Base-by-base conservation (phyloP, 2,329 filamentous ascomycete genomes). In the Byssochlamys sp. region DNA sequence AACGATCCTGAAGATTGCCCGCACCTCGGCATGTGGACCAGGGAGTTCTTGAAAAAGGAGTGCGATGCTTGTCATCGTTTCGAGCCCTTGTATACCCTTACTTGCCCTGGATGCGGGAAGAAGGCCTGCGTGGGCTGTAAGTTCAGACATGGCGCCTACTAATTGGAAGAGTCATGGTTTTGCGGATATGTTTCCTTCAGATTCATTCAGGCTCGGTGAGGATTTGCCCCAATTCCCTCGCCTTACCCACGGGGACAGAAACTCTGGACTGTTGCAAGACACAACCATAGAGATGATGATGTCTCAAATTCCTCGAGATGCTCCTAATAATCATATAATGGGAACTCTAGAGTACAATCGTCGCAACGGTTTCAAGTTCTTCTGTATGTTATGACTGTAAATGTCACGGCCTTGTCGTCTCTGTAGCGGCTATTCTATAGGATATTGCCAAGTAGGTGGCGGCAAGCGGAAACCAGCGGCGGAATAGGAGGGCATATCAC, bases 181-280 rank as follows among this genome's bases (percentile, higher is more conserved):
- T 25, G 2, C 7, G n/a, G 6, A n/a, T 7, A 51, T 28, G 49
- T 12, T 24, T 27, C 24, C 24, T 25, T 27, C n/a, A 19, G 35
- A 84, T 79, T 1, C n/a, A 76, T 80, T 78, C 78, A 81, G 86
- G 4, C 88, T 88, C 0, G 90, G 90, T 0, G 88, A 94, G 67
- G 71, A 66, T 0, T 78, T 94, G 0, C 89, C 89, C 0, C 67
- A 75, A 0, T 88, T 90, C 31, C 88, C 89, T 0, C 50, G 66
- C 0, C 76, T 82, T 0, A 90, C 86, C 0, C 85, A 90, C 56
- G 72, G 71, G 1, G 58, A 64, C 2, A 60, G 63, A 10, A 66
- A 59, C 2, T 62, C 65, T 19, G 69, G 68, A 0, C 65, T 77
- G 0, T 62, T 61, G 2, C 70, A 70, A 0, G 70, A 70, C 3